Conservation (phyloP, 179 eudicot species). For the Corrigiola litoralis region DNA sequence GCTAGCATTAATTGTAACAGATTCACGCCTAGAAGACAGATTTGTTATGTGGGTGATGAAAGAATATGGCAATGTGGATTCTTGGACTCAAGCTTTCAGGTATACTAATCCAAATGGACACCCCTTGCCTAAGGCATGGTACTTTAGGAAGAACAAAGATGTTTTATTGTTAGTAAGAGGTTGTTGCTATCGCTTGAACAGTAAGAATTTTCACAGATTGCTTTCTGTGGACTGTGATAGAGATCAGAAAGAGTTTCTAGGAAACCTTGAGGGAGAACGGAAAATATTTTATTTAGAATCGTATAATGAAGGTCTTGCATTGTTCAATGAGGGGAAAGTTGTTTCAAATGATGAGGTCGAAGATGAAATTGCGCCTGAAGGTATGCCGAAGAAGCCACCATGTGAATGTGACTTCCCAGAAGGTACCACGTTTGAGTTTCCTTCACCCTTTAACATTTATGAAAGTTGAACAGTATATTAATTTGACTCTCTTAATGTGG, state of each 20-base stretch:
- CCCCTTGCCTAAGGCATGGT: background rate
- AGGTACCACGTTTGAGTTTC: too few relatives aligned
- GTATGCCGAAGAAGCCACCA: too few relatives aligned
- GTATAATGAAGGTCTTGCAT: background rate
- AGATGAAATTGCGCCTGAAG: too few relatives aligned
- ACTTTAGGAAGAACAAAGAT: conserved; percentile 16
- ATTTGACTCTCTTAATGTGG: too few relatives aligned
- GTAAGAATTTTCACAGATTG: background rate
- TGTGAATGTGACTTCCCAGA: too few relatives aligned
- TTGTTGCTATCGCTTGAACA: background rate
- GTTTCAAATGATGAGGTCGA: background rate
- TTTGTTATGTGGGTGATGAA: conserved; percentile 24
- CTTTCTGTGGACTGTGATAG: background rate
- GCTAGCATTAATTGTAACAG: background rate
- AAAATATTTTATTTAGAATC: background rate
- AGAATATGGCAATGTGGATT: conserved; percentile 21
- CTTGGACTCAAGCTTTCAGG: conserved; percentile 18
- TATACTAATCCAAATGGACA: background rate
- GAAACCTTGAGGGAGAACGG: background rate
- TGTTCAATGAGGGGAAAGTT: conserved; percentile 1
- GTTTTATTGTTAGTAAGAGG: background rate
- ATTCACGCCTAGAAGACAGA: background rate
- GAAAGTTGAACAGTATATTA: too few relatives aligned
- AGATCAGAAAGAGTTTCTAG: background rate
- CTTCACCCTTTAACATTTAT: too few relatives aligned